A percentile compares a stretch with the other conserved stretches of the same genome.
These are phyloP conservation scores for Alternaria arborescens DNA, from an alignment of 2,329 filamentous ascomycete genomes.

Conservation along the genomic window DNA sequence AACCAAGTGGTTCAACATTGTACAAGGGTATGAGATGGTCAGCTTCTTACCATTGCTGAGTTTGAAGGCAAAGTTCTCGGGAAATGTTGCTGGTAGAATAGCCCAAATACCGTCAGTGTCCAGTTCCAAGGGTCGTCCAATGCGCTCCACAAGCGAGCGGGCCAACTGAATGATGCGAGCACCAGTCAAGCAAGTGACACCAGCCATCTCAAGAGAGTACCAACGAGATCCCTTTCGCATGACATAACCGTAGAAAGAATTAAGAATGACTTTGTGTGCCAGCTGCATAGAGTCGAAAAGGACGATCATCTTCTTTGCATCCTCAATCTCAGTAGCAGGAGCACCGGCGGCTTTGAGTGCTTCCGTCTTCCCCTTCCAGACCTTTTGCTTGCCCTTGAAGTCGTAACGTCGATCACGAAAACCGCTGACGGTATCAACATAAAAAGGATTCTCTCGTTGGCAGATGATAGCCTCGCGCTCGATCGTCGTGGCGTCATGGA, in stretches of 20 bases:
- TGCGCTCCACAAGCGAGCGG: slow-evolving; percentile 87
- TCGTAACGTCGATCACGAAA: slow-evolving; percentile 98
- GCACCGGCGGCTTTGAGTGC: slow-evolving; percentile 84
- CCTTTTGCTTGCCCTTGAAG: slow-evolving; percentile 97
- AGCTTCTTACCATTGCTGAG: slow-evolving; percentile 96
- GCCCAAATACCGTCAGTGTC: slow-evolving; percentile 99
- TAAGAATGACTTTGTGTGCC: slow-evolving; percentile 98
- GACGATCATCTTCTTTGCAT: slow-evolving; percentile 98
- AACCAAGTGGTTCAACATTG: slow-evolving; percentile 98
- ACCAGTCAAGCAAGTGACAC: slow-evolving; percentile 95
- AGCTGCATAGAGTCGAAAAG: slow-evolving; percentile 95
- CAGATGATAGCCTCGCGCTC: slow-evolving; percentile 97
- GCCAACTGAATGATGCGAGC: slow-evolving; percentile 98
- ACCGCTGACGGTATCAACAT: slow-evolving; percentile 93
- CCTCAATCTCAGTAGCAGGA: slow-evolving; percentile 77
- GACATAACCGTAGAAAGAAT: slow-evolving; percentile 99
- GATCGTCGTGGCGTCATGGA: slow-evolving; percentile 92
- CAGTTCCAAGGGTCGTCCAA: slow-evolving; percentile 89
- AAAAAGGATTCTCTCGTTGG: slow-evolving; percentile 97
- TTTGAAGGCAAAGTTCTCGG: slow-evolving; percentile 94
- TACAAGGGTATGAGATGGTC: slow-evolving; percentile 95
- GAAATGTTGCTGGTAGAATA: slow-evolving; percentile 94
- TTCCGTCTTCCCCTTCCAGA: slow-evolving; percentile 97
- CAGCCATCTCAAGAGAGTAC: slow-evolving; percentile 99
- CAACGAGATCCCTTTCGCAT: slow-evolving; percentile 99